These are phyloP conservation scores for Cladosporium sp. DNA, from an alignment of 2,329 filamentous ascomycete genomes.

Conservation along the genomic window DNA sequence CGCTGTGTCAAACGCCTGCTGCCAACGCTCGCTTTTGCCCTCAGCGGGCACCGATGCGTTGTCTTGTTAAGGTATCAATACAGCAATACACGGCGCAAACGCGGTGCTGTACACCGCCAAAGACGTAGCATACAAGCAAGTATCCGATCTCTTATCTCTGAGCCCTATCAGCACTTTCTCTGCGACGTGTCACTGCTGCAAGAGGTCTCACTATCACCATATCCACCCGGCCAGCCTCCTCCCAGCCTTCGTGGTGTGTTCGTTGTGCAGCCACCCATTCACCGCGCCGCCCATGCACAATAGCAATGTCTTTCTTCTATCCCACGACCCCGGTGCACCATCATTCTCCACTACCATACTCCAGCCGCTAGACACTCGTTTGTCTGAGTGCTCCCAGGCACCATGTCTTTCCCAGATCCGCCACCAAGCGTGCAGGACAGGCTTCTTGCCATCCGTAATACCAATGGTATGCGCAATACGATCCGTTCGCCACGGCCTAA, in stretches of 20 bases:
- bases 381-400: conserved; percentile 6
- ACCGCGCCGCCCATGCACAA: conserved; percentile 5
- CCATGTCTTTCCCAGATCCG: conserved; percentile 12
- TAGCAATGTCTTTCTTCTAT: conserved; percentile 13
- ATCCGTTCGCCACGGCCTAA: not conserved
- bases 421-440: conserved; percentile 6
- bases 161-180: not conserved
- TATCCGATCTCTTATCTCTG: not conserved
- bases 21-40: not conserved
- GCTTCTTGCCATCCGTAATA: conserved; percentile 9
- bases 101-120: conserved; percentile 2
- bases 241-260: not conserved
- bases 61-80: not conserved
- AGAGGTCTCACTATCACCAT: not conserved
- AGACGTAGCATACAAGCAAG: conserved; percentile 6
- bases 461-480: conserved; percentile 1
- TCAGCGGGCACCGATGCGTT: conserved; percentile 5
- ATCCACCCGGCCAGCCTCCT: conserved; percentile 7
- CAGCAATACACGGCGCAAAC: not conserved
- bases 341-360: conserved; percentile 6
- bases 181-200: not conserved
- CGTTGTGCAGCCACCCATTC: not conserved
- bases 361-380: not conserved
- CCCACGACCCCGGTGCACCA: conserved; percentile 5
- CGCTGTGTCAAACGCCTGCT: not conserved